Conservation (phyloP, 768 basidiomycete species). For the Nidularia pulvinata region DNA sequence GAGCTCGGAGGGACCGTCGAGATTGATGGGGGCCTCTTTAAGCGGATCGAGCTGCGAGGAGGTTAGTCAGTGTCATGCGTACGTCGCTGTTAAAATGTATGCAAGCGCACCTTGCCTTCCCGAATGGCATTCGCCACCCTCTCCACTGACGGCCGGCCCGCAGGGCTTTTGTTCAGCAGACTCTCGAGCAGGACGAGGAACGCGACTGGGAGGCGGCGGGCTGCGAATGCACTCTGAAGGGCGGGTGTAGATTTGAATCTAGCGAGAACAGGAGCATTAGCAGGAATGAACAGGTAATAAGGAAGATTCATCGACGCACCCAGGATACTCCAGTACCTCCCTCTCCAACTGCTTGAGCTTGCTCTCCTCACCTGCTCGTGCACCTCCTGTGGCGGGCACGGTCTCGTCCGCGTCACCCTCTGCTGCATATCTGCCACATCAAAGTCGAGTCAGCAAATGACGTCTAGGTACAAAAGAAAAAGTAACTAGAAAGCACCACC, state of each 20-base stretch:
- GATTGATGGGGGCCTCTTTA: background rate
- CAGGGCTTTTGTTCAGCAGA: constrained; percentile 62
- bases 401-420: constrained; percentile 51
- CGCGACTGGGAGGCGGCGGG: constrained; percentile 70
- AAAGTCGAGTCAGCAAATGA: background rate
- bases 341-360: constrained; percentile 70
- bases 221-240: constrained; percentile 57
- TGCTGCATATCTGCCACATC: constrained; percentile 50
- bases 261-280: background rate
- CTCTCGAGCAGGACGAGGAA: constrained; percentile 74
- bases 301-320: constrained; percentile 38
- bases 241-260: constrained; percentile 53
- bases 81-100: too few species aligned
- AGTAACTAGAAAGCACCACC: background rate
- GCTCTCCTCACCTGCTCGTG: constrained; percentile 46
- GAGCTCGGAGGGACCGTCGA: constrained; percentile 2
- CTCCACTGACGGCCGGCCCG: constrained; percentile 69
- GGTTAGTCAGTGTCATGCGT: too few species aligned
- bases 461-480: too few species aligned
- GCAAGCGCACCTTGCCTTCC: constrained; percentile 69
- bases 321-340: constrained; percentile 75
- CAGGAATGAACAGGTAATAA: background rate
- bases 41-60: constrained; percentile 11
- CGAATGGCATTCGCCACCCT: constrained; percentile 67
- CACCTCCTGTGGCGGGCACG: constrained; percentile 16